Evolutionary conservation across 2,329 filamentous ascomycete genomes (phyloP).

Genomic region (Colletotrichum acutatum): DNA sequence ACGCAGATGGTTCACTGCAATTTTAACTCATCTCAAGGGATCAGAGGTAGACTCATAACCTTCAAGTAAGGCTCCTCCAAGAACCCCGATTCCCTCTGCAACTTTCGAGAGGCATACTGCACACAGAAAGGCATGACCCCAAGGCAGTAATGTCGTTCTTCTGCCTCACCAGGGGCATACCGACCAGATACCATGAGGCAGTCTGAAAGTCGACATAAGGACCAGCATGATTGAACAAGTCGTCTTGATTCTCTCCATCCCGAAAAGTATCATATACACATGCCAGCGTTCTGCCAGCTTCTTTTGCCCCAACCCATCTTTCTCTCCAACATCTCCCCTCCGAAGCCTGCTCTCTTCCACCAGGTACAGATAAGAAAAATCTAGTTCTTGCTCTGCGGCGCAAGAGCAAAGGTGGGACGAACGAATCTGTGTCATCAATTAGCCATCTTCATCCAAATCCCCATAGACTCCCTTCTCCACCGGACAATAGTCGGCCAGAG

Average conservation of each 20-base stretch:
- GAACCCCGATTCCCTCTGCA: too few relatives aligned
- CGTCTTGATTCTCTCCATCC: slow-evolving; percentile 8
- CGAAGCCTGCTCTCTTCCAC: too few relatives aligned
- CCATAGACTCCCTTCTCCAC: neutral
- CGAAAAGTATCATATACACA: slow-evolving; percentile 21
- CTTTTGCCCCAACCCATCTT: too few relatives aligned
- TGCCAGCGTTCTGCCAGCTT: slow-evolving; percentile 8
- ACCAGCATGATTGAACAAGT: neutral
- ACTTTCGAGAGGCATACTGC: too few relatives aligned
- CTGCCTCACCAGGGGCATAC: neutral
- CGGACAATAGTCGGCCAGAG: accelerated
- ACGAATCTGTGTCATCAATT: slow-evolving; percentile 69
- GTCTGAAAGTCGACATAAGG: neutral
- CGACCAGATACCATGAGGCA: neutral
- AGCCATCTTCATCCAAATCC: neutral
- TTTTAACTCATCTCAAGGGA: neutral
- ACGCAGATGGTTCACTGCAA: neutral
- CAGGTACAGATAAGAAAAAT: neutral
- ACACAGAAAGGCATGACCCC: too few relatives aligned
- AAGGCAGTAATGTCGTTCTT: neutral
- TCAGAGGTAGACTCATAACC: neutral
- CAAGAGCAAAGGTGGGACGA: slow-evolving; percentile 81
- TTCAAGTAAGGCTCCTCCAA: too few relatives aligned
- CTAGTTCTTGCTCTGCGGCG: slow-evolving; percentile 72
- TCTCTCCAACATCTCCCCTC: neutral